A percentile compares a stretch with the other conserved stretches of the same genome.
Conservation (phyloP, 2,329 filamentous ascomycete genomes). For the Septoria petroselini region DNA sequence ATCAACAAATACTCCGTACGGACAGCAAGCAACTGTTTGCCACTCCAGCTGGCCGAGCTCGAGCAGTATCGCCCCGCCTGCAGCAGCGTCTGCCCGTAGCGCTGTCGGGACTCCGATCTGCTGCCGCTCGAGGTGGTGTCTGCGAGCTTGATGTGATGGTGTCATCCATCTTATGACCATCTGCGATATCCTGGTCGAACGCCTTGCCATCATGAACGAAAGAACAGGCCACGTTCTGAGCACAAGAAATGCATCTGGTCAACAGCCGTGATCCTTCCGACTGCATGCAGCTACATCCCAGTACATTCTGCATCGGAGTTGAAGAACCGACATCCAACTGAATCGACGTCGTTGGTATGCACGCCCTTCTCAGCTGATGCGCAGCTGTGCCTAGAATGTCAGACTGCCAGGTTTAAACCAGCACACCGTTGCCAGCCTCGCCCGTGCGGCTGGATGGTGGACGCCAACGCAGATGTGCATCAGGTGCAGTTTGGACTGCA, state of each 20-base stretch:
- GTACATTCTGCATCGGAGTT: constrained; percentile 4
- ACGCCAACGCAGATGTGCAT: too few species aligned
- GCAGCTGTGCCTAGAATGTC: too few species aligned
- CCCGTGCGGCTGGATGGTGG: too few species aligned
- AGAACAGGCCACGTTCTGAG: constrained; percentile 2
- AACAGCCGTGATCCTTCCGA: constrained; percentile 1
- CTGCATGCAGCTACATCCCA: constrained; percentile 9
- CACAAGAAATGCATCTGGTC: neutral
- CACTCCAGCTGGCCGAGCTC: neutral
- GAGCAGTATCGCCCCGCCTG: too few species aligned
- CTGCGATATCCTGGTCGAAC: neutral
- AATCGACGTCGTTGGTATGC: neutral
- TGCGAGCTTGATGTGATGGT: neutral
- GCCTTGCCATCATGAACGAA: neutral
- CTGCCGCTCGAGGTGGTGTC: neutral
- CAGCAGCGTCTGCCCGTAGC: too few species aligned
- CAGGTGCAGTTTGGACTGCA: too few species aligned
- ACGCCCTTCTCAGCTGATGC: neutral
- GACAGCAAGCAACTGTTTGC: constrained; percentile 1
- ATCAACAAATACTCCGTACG: neutral
- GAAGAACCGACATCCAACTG: neutral
- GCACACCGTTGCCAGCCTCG: too few species aligned
- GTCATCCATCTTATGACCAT: neutral
- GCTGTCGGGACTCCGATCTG: too few species aligned
- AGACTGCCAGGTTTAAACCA: too few species aligned